These are phyloP conservation scores for Scheffersomyces amazonensis DNA, from an alignment of 805 yeast species.

Conservation along the genomic window DNA sequence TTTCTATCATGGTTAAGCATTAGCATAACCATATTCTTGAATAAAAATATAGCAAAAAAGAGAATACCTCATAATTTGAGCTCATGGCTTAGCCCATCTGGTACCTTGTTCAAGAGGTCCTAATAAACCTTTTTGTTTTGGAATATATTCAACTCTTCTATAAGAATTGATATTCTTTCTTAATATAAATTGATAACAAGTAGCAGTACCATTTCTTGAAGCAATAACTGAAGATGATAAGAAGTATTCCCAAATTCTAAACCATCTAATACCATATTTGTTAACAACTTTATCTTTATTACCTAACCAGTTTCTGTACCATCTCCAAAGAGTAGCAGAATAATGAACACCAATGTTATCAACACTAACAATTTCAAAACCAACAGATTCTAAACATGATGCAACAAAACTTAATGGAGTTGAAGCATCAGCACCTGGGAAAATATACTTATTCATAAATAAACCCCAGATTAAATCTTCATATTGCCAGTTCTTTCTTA, in stretches of 20 bases:
- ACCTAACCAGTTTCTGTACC: conserved; percentile 93
- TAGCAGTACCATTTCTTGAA: conserved; percentile 90
- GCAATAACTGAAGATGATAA: conserved; percentile 78
- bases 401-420: conserved; percentile 87
- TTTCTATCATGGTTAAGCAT: neutral
- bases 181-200: conserved; percentile 86
- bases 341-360: conserved; percentile 93
- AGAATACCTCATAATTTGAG: too few species aligned
- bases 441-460: conserved; percentile 92
- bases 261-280: conserved; percentile 89
- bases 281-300: conserved; percentile 72
- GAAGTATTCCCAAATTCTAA: conserved; percentile 90
- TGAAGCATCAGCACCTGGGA: conserved; percentile 97
- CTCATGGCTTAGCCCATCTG: conserved; percentile 50
- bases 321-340: conserved; percentile 86
- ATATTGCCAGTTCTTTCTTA: conserved; percentile 91
- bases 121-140: conserved; percentile 71
- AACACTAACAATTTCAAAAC: conserved; percentile 78
- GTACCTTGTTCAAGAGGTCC: conserved; percentile 54
- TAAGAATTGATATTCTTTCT: conserved; percentile 85
- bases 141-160: conserved; percentile 79
- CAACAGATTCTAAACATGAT: conserved; percentile 73
- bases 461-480: conserved; percentile 93
- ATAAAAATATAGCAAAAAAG: neutral
- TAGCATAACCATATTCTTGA: neutral